Evolutionary conservation across 805 yeast species (phyloP).

Genomic region (Zygoascus biomembranicola): DNA sequence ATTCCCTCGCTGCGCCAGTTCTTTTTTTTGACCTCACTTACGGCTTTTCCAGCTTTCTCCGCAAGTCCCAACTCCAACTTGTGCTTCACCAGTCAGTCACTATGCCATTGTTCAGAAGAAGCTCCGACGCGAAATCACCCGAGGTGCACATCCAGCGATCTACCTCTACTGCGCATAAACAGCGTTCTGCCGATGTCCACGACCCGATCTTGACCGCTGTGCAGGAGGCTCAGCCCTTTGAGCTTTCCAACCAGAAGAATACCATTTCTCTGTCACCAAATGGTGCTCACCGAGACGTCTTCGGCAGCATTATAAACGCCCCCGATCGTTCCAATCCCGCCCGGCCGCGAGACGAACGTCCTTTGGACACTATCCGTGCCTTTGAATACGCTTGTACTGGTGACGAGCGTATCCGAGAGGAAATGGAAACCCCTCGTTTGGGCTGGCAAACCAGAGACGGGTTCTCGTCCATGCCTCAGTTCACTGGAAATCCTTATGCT

Average conservation of each 20-base stretch:
- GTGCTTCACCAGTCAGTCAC: neutral
- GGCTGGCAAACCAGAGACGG: conserved; percentile 82
- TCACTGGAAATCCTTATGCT: conserved; percentile 31
- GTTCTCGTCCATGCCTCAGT: conserved; percentile 48
- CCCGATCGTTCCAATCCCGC: conserved; percentile 93
- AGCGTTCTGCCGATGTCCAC: conserved; percentile 39
- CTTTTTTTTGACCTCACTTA: neutral
- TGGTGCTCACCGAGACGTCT: conserved; percentile 63
- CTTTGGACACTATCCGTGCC: conserved; percentile 87
- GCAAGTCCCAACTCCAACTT: too few relatives aligned
- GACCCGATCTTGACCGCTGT: conserved; percentile 93
- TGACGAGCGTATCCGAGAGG: conserved; percentile 69
- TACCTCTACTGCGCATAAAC: neutral
- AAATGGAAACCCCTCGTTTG: conserved; percentile 64
- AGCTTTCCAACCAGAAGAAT: conserved; percentile 39
- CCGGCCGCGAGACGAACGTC: conserved; percentile 89
- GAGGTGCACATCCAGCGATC: neutral
- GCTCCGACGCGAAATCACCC: conserved; percentile 6
- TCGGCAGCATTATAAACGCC: conserved; percentile 69
- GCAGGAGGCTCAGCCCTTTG: conserved; percentile 93
- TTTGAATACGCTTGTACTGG: conserved; percentile 95
- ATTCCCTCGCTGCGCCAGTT: neutral
- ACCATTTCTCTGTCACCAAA: conserved; percentile 41
- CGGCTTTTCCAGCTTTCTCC: neutral
- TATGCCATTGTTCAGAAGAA: conserved; percentile 11